Evolutionary conservation across 805 yeast genomes (phyloP).

Genomic region (Myxozyma neglecta): DNA sequence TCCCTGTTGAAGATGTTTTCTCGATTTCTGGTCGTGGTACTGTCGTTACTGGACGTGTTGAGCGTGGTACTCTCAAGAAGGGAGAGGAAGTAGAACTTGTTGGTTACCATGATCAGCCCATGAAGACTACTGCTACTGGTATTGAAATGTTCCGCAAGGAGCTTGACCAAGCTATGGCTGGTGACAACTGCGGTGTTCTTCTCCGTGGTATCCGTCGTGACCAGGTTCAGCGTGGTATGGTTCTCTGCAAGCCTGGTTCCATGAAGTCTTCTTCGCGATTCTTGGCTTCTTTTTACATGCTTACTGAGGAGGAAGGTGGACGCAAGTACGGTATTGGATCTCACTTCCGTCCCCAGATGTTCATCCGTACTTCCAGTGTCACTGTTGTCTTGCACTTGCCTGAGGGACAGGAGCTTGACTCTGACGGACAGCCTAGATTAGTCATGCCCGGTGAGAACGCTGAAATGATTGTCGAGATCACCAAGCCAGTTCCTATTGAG

Average conservation of each 20-base stretch:
- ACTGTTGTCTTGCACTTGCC: slow-evolving; percentile 91
- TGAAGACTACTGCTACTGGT: slow-evolving; percentile 95
- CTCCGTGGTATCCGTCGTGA: slow-evolving; percentile 99
- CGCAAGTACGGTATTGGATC: slow-evolving; percentile 97
- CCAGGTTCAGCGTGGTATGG: slow-evolving; percentile 96
- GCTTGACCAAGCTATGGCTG: slow-evolving; percentile 95
- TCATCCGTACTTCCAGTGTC: slow-evolving; percentile 93
- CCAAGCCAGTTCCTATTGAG: slow-evolving; percentile 91
- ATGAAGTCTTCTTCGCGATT: slow-evolving; percentile 91
- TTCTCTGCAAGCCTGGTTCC: slow-evolving; percentile 86
- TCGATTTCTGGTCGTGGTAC: slow-evolving; percentile 99
- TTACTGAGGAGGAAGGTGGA: slow-evolving; percentile 98
- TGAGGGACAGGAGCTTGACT: slow-evolving; percentile 43
- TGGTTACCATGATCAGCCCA: slow-evolving; percentile 80
- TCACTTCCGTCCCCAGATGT: slow-evolving; percentile 97
- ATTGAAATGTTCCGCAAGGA: slow-evolving; percentile 99
- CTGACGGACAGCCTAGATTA: slow-evolving; percentile 39
- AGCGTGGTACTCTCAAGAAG: slow-evolving; percentile 95
- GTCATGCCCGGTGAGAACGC: slow-evolving; percentile 98
- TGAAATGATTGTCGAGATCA: slow-evolving; percentile 89
- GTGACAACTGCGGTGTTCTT: slow-evolving; percentile 97
- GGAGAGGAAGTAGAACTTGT: slow-evolving; percentile 98
- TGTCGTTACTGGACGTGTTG: slow-evolving; percentile 98
- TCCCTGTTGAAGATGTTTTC: slow-evolving; percentile 97
- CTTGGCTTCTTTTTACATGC: slow-evolving; percentile 87